Conservation (phyloP, 2,329 filamentous ascomycete species). For the Lanzia echinophila region DNA sequence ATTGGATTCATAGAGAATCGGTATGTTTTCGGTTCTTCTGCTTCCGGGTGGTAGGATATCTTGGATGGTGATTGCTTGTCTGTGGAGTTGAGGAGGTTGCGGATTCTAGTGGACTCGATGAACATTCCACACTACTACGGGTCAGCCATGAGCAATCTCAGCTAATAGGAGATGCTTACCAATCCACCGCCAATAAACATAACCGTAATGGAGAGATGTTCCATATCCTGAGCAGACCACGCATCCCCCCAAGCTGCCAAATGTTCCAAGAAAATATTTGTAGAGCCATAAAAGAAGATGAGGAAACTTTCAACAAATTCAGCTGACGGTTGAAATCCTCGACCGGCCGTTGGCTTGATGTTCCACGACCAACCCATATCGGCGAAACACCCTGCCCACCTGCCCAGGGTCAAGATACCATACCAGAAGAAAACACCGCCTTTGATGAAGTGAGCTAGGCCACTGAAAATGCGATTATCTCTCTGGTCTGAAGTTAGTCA, state of each 20-base stretch:
- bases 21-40: conserved; percentile 57
- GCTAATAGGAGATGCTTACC: conserved; percentile 43
- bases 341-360: conserved; percentile 49
- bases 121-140: conserved; percentile 77
- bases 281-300: conserved; percentile 83
- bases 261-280: conserved; percentile 90
- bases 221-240: conserved; percentile 76
- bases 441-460: conserved; percentile 89
- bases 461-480: conserved; percentile 62
- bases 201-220: conserved; percentile 87
- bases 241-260: conserved; percentile 62
- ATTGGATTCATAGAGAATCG: conserved; percentile 78
- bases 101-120: conserved; percentile 66
- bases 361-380: conserved; percentile 97
- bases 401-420: conserved; percentile 76
- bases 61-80: neutral
- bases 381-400: conserved; percentile 85
- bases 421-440: conserved; percentile 94
- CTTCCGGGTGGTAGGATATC: conserved; percentile 38
- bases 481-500: conserved; percentile 42
- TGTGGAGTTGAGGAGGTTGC: conserved; percentile 55
- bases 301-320: conserved; percentile 87
- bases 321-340: conserved; percentile 61
- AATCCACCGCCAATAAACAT: conserved; percentile 91
- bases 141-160: neutral